Percentiles rank a stretch among this genome's conserved stretches.
These are phyloP conservation scores for Cardamine resedifolia DNA, from an alignment of 345 rosid species.

Conservation along the genomic window DNA sequence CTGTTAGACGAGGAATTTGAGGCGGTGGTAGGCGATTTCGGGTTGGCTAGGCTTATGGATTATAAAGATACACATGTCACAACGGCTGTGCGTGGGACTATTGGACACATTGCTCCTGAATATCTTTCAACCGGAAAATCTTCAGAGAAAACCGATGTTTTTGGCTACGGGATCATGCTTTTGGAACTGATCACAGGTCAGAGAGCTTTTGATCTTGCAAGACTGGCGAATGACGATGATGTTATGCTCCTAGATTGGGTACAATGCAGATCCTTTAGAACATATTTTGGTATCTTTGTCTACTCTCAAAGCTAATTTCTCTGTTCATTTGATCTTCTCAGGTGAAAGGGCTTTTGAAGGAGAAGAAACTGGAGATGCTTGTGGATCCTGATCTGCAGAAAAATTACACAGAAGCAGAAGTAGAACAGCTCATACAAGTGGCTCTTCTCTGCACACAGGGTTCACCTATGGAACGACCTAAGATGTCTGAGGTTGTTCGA, in stretches of 20 bases:
- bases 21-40: slow-evolving; percentile 96
- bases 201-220: slow-evolving; percentile 94
- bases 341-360: slow-evolving; percentile 92
- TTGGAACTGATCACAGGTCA: slow-evolving; percentile 93
- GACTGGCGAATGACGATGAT: slow-evolving; percentile 88
- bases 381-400: slow-evolving; percentile 88
- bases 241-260: slow-evolving; percentile 98
- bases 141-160: slow-evolving; percentile 94
- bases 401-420: slow-evolving; percentile 71
- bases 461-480: slow-evolving; percentile 87
- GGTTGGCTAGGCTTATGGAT: slow-evolving; percentile 92
- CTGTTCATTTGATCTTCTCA: slow-evolving; percentile 31
- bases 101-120: slow-evolving; percentile 96
- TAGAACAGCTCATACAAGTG: slow-evolving; percentile 89
- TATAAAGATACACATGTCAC: slow-evolving; percentile 96
- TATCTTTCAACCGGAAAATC: slow-evolving; percentile 94
- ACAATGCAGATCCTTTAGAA: slow-evolving; percentile 11
- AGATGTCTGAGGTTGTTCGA: slow-evolving; percentile 92
- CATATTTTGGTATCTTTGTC: neutral
- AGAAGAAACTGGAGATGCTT: slow-evolving; percentile 80
- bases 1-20: slow-evolving; percentile 91
- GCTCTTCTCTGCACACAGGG: slow-evolving; percentile 90
- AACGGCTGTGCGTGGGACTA: slow-evolving; percentile 92
- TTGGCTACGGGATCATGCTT: slow-evolving; percentile 95
- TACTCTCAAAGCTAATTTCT: neutral